Conservation (phyloP, 75 land plant species). For the Cryptomeria japonica region DNA sequence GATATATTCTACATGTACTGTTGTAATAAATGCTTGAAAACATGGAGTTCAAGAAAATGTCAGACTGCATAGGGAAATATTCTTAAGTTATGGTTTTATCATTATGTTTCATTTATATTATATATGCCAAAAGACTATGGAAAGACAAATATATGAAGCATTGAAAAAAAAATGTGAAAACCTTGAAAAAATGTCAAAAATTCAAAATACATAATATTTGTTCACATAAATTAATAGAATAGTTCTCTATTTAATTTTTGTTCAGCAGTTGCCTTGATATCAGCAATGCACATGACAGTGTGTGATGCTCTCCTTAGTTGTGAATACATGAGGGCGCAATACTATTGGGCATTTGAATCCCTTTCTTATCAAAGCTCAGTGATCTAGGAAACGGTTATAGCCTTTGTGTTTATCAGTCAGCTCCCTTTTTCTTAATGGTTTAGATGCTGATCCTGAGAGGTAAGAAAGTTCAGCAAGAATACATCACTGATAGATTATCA, state of each 20-base stretch:
- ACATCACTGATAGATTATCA: background rate
- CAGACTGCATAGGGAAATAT: background rate
- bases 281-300: no score
- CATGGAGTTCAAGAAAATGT: background rate
- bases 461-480: background rate
- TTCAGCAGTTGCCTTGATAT: background rate
- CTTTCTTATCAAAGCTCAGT: background rate
- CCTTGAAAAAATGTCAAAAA: background rate
- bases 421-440: background rate
- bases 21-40: background rate
- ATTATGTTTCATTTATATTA: background rate
- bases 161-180: background rate
- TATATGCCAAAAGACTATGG: background rate
- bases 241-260: background rate
- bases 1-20: background rate
- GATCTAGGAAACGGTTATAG: background rate
- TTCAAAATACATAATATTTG: background rate
- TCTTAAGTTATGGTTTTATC: background rate
- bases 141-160: background rate
- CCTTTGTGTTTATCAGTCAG: background rate
- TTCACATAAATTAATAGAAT: background rate
- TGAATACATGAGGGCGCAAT: background rate
- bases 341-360: background rate
- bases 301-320: background rate
- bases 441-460: background rate